Base-by-base conservation (phyloP, 2,329 filamentous ascomycete genomes). In the Sporothrix brasiliensis region DNA sequence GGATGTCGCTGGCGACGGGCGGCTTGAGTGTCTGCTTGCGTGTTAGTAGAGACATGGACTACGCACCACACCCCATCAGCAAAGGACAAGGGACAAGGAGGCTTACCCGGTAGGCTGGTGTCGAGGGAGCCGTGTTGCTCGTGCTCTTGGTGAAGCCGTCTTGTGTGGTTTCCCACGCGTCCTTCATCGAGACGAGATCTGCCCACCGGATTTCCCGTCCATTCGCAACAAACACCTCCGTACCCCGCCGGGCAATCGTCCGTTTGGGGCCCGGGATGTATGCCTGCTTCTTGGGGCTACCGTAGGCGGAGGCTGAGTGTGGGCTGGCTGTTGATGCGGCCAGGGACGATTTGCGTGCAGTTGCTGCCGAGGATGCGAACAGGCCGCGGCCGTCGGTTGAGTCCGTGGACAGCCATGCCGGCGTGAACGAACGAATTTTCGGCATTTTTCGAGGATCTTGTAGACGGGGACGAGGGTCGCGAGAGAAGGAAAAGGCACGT, bases 121-220 rank as follows among this genome's bases (percentile, higher is more conserved):
- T 79, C 21, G 63, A 16, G 49, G 24, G 65, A 72, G 74, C 69
- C 56, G 75, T 73, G 24, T 34, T 53, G 66, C 47, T 67, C 5
- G 65, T 49, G 58, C 65, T 54, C 27, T 44, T 65, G 78, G 74
- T 75, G 69, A 70, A 70, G 50, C 71, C 73, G 65, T 76, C 74
- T 21, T 77, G 75, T 69, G 80, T 81, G 39, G 83, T 77, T 69
- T 83, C 81, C 80, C 81, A 85, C 68, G 78, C 77, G 72, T 89
- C 91, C 82, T 96, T 97, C 76, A 98, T 79, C 71, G 90, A 88
- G 67, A 89, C 88, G 69, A 99, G 81, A 80, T 97, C 92, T 11
- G 92, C 90, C 93, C 95, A 99, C 79, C 94, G 87, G 72, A 99
- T 91, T 79, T 98, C 92, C 75, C 91, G 94, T 65, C 94, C 94